phyloP scores from a whole-genome alignment of 225 moss, liverwort and hornwort genomes.

The Pleurozium schreberi region DNA sequence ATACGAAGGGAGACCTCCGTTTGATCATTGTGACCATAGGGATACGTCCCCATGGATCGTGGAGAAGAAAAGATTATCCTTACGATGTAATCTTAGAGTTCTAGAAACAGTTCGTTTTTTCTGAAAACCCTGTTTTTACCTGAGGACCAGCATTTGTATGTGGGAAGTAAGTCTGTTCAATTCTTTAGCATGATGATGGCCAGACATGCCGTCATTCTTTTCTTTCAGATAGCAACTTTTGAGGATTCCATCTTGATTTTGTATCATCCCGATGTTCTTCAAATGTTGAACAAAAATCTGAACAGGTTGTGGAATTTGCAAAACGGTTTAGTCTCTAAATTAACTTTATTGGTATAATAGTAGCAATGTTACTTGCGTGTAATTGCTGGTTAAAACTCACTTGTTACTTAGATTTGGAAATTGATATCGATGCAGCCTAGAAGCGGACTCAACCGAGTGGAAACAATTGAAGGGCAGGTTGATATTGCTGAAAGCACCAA shows the following conservation, averaged over 20 bases:
- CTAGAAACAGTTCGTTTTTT: neutral
- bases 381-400: neutral
- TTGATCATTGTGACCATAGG: neutral
- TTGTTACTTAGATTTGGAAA: neutral
- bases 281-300: neutral
- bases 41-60: neutral
- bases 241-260: neutral
- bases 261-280: neutral
- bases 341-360: neutral
- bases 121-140: neutral
- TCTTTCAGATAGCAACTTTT: neutral
- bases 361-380: neutral
- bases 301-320: neutral
- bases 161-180: neutral
- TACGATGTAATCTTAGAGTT: neutral
- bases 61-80: neutral
- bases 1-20: neutral
- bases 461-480: conserved; percentile 61
- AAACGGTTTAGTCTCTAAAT: neutral
- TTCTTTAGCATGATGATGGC: neutral
- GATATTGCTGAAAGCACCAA: conserved; percentile 46
- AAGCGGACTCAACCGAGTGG: conserved; percentile 51
- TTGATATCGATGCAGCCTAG: conserved; percentile 33
- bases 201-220: neutral
- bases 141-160: neutral